Conservation (phyloP, 257 asterid genomes). For the Nicotiana knightiana region DNA sequence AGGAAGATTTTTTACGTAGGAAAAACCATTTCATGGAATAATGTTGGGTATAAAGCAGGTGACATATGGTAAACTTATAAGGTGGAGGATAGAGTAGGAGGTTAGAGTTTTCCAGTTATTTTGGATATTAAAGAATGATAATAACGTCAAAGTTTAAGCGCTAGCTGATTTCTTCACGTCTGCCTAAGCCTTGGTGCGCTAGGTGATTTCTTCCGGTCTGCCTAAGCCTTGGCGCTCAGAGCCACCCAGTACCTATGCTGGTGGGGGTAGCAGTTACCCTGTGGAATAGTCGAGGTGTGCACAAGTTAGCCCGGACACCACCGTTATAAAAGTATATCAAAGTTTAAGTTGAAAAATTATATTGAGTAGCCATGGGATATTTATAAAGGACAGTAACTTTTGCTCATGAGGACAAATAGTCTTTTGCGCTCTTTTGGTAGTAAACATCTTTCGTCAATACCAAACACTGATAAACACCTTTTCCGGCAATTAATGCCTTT, state of each 20-base stretch:
- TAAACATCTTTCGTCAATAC: not conserved
- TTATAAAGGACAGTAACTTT: not conserved
- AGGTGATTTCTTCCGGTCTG: not conserved
- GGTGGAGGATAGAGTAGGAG: not conserved
- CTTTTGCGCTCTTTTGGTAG: not conserved
- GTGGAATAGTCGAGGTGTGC: not conserved
- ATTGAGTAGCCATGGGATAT: not conserved
- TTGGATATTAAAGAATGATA: not conserved
- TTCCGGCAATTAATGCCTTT: not conserved
- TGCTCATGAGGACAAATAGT: not conserved
- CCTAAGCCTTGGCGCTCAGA: too few relatives aligned
- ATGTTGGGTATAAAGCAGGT: not conserved
- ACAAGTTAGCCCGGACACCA: not conserved
- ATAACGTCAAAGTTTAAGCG: too few relatives aligned
- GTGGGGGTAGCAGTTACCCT: not conserved
- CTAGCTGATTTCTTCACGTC: too few relatives aligned
- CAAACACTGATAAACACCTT: not conserved
- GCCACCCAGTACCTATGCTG: not conserved
- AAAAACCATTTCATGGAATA: not conserved
- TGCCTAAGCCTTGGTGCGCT: too few relatives aligned
- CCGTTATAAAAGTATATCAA: too few relatives aligned
- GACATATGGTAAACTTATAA: not conserved
- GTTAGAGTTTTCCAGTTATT: not conserved
- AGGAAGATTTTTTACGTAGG: not conserved
- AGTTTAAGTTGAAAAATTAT: not conserved